These are phyloP conservation scores for Aspergillus clavatus DNA, from an alignment of 2,329 filamentous ascomycete species.

Conservation along the genomic window DNA sequence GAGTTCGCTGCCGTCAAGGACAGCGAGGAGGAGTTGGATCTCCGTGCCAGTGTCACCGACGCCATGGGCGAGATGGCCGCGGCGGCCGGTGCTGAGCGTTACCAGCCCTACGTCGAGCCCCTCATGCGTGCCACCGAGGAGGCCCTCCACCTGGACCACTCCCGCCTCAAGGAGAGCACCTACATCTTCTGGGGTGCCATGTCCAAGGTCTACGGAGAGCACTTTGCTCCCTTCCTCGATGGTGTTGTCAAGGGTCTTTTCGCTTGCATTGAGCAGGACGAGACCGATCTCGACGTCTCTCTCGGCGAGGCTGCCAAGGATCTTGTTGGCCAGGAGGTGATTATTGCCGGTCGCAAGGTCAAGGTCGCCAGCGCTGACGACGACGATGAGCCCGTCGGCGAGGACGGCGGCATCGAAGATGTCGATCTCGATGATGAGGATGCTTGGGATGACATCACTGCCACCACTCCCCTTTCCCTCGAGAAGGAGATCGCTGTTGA, in stretches of 20 bases:
- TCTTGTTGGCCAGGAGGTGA: conserved; percentile 69
- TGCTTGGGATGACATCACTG: conserved; percentile 76
- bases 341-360: conserved; percentile 76
- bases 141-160: conserved; percentile 80
- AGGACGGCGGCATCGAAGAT: conserved; percentile 57
- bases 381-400: conserved; percentile 45
- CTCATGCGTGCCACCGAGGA: conserved; percentile 92
- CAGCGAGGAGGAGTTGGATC: conserved; percentile 80
- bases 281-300: conserved; percentile 72
- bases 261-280: conserved; percentile 82
- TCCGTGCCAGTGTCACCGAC: conserved; percentile 86
- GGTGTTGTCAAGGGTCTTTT: conserved; percentile 57
- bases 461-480: conserved; percentile 81
- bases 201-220: conserved; percentile 83
- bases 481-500: conserved; percentile 98
- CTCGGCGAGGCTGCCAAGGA: conserved; percentile 70
- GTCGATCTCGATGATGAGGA: conserved; percentile 73
- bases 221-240: conserved; percentile 45
- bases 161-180: conserved; percentile 87
- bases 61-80: conserved; percentile 88
- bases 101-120: conserved; percentile 85
- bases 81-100: conserved; percentile 78
- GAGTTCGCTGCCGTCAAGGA: conserved; percentile 82
- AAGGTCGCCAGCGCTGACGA: conserved; percentile 66
- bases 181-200: conserved; percentile 96